Percentiles rank a stretch among this genome's conserved stretches.
These are phyloP conservation scores for Geotrichum aggregatum DNA, from an alignment of 1,139 yeast species.

Conservation along the genomic window DNA sequence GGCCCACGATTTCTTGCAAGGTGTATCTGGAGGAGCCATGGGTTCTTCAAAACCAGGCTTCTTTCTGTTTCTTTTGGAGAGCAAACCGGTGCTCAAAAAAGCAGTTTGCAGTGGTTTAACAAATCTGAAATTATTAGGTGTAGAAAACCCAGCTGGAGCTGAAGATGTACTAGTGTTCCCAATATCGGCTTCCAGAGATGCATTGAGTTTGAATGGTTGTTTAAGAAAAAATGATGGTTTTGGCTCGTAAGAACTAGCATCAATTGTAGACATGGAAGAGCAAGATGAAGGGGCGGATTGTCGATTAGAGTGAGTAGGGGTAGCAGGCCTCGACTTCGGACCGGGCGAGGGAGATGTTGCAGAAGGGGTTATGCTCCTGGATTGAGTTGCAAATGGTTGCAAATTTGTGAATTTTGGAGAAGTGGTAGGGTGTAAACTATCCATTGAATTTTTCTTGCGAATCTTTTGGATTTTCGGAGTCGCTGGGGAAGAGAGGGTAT, in stretches of 20 bases:
- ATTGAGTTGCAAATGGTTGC: constrained; percentile 13
- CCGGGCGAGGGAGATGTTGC: constrained; percentile 21
- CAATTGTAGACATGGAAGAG: constrained; percentile 14
- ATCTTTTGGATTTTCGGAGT: constrained; percentile 10
- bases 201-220: constrained; percentile 25
- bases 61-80: constrained; percentile 60
- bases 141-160: constrained; percentile 21
- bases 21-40: constrained; percentile 65
- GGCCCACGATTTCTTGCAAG: constrained; percentile 57
- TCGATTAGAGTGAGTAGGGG: constrained; percentile 7
- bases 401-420: constrained; percentile 11
- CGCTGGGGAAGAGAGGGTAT: constrained; percentile 6
- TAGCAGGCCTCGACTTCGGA: not conserved
- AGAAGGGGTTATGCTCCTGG: constrained; percentile 19
- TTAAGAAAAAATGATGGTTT: constrained; percentile 9
- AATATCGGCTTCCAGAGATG: constrained; percentile 29
- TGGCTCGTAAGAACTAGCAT: constrained; percentile 3
- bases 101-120: constrained; percentile 86
- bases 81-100: constrained; percentile 68
- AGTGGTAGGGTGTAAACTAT: constrained; percentile 1
- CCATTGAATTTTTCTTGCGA: constrained; percentile 12
- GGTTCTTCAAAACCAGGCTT: constrained; percentile 24
- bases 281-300: constrained; percentile 5
- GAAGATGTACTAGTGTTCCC: constrained; percentile 19
- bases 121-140: constrained; percentile 56